These are phyloP conservation scores for Penicillium sp. DNA, from an alignment of 2,329 filamentous ascomycete species.

Conservation along the genomic window DNA sequence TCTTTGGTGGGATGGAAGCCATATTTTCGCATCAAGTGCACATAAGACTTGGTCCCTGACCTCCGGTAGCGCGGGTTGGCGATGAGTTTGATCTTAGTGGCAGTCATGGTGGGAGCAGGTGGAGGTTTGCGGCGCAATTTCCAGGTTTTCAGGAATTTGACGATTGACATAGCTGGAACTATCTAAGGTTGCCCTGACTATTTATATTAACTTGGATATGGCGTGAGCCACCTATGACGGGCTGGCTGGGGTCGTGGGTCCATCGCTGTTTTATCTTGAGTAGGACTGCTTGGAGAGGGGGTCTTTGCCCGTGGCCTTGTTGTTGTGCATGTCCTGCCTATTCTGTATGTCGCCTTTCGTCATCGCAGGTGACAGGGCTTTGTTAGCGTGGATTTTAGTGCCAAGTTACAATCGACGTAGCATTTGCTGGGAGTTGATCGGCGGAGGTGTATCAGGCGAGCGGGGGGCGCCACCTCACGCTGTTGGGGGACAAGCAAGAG, in stretches of 20 bases:
- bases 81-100: constrained; percentile 52
- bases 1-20: constrained; percentile 63
- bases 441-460: constrained; percentile 12
- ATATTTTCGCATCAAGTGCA: constrained; percentile 63
- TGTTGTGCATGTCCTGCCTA: background rate
- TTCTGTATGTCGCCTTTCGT: constrained; percentile 1
- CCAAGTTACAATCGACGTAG: constrained; percentile 14
- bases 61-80: constrained; percentile 62
- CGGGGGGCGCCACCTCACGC: background rate
- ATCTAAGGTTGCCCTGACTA: background rate
- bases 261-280: constrained; percentile 5
- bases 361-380: constrained; percentile 7
- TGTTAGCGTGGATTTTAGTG: constrained; percentile 6
- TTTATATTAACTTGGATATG: background rate
- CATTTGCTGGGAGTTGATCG: constrained; percentile 16
- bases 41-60: constrained; percentile 65
- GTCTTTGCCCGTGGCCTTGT: background rate
- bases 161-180: constrained; percentile 10
- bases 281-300: background rate
- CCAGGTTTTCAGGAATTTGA: constrained; percentile 14
- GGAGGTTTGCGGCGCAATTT: constrained; percentile 9
- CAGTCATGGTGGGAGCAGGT: constrained; percentile 32
- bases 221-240: background rate
- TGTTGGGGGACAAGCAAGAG: background rate
- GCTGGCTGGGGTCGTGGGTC: background rate